These are phyloP conservation scores for Solanum sejunctum DNA, from an alignment of 257 asterid genomes.

Conservation along the genomic window DNA sequence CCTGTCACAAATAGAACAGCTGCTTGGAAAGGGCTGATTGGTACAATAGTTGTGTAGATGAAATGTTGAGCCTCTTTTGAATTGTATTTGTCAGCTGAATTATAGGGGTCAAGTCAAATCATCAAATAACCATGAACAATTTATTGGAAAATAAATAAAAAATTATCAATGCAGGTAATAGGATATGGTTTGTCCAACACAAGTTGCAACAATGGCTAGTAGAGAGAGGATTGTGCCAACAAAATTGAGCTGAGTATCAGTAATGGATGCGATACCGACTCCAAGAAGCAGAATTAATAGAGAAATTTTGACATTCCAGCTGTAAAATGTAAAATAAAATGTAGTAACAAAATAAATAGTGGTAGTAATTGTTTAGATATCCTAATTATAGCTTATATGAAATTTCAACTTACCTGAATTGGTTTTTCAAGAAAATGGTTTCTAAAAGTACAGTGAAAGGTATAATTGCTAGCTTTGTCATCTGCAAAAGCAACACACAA, in stretches of 20 bases:
- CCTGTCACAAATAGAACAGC: conserved; percentile 66
- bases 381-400: background rate
- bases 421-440: conserved; percentile 62
- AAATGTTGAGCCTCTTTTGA: conserved; percentile 69
- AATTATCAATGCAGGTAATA: background rate
- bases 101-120: background rate
- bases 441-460: conserved; percentile 80
- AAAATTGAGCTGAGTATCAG: conserved; percentile 84
- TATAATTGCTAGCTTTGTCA: conserved; percentile 90
- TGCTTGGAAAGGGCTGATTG: conserved; percentile 88
- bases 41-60: conserved; percentile 70
- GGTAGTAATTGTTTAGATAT: background rate
- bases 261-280: conserved; percentile 80
- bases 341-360: background rate
- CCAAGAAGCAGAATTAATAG: conserved; percentile 53
- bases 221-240: conserved; percentile 70
- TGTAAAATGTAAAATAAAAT: conserved; percentile 10
- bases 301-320: conserved; percentile 62
- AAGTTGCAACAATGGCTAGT: conserved; percentile 75
- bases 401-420: conserved; percentile 42
- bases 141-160: background rate
- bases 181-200: conserved; percentile 83
- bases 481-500: conserved; percentile 21
- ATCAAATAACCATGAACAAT: background rate
- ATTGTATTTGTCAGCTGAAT: conserved; percentile 82